phyloP scores from a whole-genome alignment of 108 stramenopile species.

The Discostella stelligeroides region DNA sequence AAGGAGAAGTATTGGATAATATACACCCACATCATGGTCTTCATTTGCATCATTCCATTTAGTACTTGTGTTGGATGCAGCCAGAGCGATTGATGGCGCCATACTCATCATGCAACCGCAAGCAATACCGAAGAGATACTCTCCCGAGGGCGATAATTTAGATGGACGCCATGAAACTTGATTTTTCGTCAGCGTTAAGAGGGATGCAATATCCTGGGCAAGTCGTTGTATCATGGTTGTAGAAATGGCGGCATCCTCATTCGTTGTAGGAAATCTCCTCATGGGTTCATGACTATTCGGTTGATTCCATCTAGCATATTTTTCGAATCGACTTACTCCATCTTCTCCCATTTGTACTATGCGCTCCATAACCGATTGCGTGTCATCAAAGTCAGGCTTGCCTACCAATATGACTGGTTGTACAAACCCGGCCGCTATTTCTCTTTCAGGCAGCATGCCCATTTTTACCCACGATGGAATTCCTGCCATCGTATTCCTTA shows the following conservation, averaged over 20 bases:
- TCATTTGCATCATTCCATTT: neutral
- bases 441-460: neutral
- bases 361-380: slow-evolving; percentile 21
- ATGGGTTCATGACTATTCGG: neutral
- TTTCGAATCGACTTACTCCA: neutral
- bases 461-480: slow-evolving; percentile 33
- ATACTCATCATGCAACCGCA: slow-evolving; percentile 47
- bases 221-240: slow-evolving; percentile 7
- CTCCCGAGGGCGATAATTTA: slow-evolving; percentile 34
- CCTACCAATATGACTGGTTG: slow-evolving; percentile 34
- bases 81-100: slow-evolving; percentile 17
- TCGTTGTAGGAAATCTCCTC: too few relatives aligned
- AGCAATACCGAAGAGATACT: slow-evolving; percentile 45
- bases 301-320: neutral
- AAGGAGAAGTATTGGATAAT: slow-evolving; percentile 43
- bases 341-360: slow-evolving; percentile 28
- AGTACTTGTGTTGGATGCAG: neutral
- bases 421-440: too few relatives aligned
- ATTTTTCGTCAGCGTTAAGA: slow-evolving; percentile 25
- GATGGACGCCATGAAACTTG: slow-evolving; percentile 15
- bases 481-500: neutral
- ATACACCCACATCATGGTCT: neutral
- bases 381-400: slow-evolving; percentile 41
- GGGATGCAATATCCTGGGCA: slow-evolving; percentile 21
- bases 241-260: neutral